These are phyloP conservation scores for Lasiosphaeris hirsuta DNA, from an alignment of 495 filamentous ascomycete genomes.

Conservation along the genomic window DNA sequence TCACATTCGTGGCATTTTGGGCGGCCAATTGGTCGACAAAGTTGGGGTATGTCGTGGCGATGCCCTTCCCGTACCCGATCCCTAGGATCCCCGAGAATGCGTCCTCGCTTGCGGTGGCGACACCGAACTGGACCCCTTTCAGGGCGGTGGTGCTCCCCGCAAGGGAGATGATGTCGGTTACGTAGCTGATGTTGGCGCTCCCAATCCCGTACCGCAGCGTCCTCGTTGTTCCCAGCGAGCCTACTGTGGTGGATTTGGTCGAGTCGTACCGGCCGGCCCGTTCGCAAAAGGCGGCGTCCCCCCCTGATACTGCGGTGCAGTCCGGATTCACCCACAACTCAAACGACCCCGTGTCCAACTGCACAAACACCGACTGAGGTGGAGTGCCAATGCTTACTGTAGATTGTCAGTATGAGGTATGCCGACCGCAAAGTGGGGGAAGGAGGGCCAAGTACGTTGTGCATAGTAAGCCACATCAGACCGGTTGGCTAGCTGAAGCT, in stretches of 20 bases:
- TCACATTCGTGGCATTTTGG: slow-evolving; percentile 41
- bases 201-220: slow-evolving; percentile 47
- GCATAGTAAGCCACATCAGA: slow-evolving; percentile 51
- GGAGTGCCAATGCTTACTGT: slow-evolving; percentile 49
- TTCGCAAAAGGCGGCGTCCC: slow-evolving; percentile 42
- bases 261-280: slow-evolving; percentile 40
- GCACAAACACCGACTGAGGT: slow-evolving; percentile 44
- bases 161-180: slow-evolving; percentile 41
- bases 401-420: slow-evolving; percentile 17
- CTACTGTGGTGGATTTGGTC: slow-evolving; percentile 33
- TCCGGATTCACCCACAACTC: slow-evolving; percentile 52
- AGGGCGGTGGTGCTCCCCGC: slow-evolving; percentile 35
- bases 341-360: slow-evolving; percentile 50
- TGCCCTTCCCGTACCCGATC: slow-evolving; percentile 42
- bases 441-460: slow-evolving; percentile 29
- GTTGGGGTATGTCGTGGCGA: slow-evolving; percentile 42
- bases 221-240: slow-evolving; percentile 29
- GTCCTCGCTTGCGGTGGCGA: slow-evolving; percentile 37
- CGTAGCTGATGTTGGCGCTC: slow-evolving; percentile 41
- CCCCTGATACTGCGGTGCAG: slow-evolving; percentile 34
- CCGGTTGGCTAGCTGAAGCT: slow-evolving; percentile 43
- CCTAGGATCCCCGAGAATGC: slow-evolving; percentile 47
- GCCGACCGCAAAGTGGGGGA: neutral
- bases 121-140: slow-evolving; percentile 43
- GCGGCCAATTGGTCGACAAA: slow-evolving; percentile 41